phyloP scores from a whole-genome alignment of 2,329 filamentous ascomycete genomes.

The Fusarium caatingaense region DNA sequence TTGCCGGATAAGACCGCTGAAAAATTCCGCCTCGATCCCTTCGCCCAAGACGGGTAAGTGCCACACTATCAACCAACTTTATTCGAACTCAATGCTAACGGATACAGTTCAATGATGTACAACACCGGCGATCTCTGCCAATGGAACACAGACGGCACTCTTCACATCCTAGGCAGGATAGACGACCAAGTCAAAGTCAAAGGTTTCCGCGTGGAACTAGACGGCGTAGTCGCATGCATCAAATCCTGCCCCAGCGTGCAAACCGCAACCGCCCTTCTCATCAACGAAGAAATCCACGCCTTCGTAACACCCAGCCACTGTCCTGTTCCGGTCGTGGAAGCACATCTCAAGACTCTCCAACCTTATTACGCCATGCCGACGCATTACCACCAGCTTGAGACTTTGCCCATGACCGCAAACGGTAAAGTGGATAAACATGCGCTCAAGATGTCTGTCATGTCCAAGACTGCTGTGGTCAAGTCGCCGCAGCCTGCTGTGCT shows the following conservation, averaged over 20 bases:
- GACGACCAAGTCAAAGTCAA: slow-evolving; percentile 73
- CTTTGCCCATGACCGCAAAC: slow-evolving; percentile 64
- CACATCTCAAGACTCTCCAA: slow-evolving; percentile 56
- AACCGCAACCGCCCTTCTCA: slow-evolving; percentile 59
- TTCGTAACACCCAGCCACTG: slow-evolving; percentile 58
- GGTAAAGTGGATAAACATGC: slow-evolving; percentile 67
- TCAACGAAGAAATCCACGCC: slow-evolving; percentile 61
- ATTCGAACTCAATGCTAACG: neutral
- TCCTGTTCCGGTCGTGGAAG: slow-evolving; percentile 52
- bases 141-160: slow-evolving; percentile 63
- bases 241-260: slow-evolving; percentile 58
- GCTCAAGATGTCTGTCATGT: slow-evolving; percentile 43
- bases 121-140: slow-evolving; percentile 69
- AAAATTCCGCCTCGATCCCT: slow-evolving; percentile 63
- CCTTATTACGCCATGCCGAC: slow-evolving; percentile 67
- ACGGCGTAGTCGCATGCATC: slow-evolving; percentile 64
- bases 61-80: neutral
- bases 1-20: slow-evolving; percentile 62
- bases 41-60: slow-evolving; percentile 61
- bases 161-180: slow-evolving; percentile 66
- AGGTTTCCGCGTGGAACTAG: slow-evolving; percentile 70
- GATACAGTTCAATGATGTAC: slow-evolving; percentile 60
- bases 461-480: neutral
- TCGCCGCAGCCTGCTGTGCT: slow-evolving; percentile 28
- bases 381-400: slow-evolving; percentile 54